A percentile compares a stretch with the other conserved stretches of the same genome.
These are phyloP conservation scores for Monosporascus sp. DNA, from an alignment of 2,329 filamentous ascomycete species.

Conservation along the genomic window DNA sequence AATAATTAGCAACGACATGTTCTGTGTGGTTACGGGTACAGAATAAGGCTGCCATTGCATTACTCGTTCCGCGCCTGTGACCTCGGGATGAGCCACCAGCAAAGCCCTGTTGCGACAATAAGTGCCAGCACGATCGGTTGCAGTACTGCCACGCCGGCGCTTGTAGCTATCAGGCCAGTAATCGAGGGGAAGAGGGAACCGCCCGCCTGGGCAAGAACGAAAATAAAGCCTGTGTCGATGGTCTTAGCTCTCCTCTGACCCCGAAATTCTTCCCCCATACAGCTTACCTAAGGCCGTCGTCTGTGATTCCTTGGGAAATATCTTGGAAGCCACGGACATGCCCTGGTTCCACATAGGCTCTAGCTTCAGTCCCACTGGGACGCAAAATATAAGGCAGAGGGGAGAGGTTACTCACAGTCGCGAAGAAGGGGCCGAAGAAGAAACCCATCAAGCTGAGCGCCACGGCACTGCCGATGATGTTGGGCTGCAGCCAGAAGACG, in stretches of 20 bases:
- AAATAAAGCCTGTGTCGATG: constrained; percentile 35
- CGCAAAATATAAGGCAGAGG: not conserved
- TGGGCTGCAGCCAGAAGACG: constrained; percentile 59
- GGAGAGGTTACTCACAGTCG: constrained; percentile 35
- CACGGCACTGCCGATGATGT: constrained; percentile 51
- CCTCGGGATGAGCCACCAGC: constrained; percentile 36
- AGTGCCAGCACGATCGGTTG: constrained; percentile 44
- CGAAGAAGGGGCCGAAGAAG: constrained; percentile 50
- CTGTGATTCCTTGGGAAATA: constrained; percentile 41
- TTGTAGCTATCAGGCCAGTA: constrained; percentile 42
- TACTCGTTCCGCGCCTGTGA: constrained; percentile 19
- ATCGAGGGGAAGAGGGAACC: constrained; percentile 47
- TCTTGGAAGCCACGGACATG: constrained; percentile 47
- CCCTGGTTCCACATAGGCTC: constrained; percentile 27
- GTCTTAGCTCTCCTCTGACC: not conserved
- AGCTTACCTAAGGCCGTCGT: constrained; percentile 40
- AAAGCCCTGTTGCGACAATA: constrained; percentile 34
- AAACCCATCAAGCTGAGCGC: constrained; percentile 49
- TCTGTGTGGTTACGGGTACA: not conserved
- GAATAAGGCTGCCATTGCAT: not conserved
- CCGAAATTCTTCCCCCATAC: not conserved
- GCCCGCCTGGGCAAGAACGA: constrained; percentile 47
- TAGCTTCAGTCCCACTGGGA: not conserved
- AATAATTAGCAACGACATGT: not conserved
- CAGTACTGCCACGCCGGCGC: constrained; percentile 39